phyloP scores from a whole-genome alignment of 2,329 filamentous ascomycete species.

The Neonectria magnoliae region DNA sequence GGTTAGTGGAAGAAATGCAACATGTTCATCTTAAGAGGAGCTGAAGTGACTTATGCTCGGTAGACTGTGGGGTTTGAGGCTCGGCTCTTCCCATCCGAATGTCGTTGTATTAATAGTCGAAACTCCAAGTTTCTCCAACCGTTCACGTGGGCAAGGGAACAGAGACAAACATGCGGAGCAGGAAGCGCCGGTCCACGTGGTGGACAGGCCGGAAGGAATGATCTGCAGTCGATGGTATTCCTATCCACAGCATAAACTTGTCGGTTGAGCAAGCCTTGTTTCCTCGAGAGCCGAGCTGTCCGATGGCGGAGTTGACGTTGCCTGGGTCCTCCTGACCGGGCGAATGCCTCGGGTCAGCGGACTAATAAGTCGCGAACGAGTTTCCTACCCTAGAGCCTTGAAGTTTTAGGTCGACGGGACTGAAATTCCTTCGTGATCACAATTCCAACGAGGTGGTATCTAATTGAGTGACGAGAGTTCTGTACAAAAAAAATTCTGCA shows the following conservation, averaged over 20 bases:
- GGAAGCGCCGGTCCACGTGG: neutral
- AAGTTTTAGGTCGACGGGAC: neutral
- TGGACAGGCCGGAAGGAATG: neutral
- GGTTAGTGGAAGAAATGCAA: neutral
- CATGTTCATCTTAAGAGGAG: too few relatives aligned
- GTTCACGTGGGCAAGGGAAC: slow-evolving; percentile 12
- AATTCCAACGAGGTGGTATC: too few relatives aligned
- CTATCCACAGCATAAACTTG: neutral
- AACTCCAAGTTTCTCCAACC: slow-evolving; percentile 28
- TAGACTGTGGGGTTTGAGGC: neutral
- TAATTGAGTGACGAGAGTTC: too few relatives aligned
- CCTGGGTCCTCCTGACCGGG: neutral
- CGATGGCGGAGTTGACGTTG: neutral
- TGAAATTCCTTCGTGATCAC: neutral
- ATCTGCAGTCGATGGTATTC: slow-evolving; percentile 1
- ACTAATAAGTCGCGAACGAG: neutral
- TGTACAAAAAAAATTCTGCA: too few relatives aligned
- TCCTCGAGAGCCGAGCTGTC: neutral
- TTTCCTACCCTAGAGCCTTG: neutral
- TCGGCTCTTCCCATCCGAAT: neutral
- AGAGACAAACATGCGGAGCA: neutral
- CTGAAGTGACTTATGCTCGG: neutral
- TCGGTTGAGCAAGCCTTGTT: neutral
- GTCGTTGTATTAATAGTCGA: slow-evolving; percentile 3
- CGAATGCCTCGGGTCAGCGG: neutral